phyloP scores from a whole-genome alignment of 1,284 basidiomycete genomes.

The Papiliotrema nemorosa region DNA sequence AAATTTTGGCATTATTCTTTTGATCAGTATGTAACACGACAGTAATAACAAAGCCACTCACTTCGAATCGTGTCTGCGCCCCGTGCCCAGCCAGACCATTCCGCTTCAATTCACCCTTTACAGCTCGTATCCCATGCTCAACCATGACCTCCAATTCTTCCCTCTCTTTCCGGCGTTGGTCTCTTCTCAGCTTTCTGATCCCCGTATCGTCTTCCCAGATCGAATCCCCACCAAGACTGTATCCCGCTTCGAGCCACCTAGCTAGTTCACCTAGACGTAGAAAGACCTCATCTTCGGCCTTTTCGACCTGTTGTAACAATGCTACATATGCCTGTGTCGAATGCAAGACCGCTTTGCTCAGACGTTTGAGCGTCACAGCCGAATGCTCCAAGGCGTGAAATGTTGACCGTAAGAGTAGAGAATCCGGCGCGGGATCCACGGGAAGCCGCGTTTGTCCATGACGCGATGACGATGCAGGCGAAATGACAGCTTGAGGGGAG shows the following conservation, averaged over 20 bases:
- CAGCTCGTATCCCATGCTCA: constrained; percentile 27
- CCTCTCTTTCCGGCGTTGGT: constrained; percentile 21
- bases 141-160: constrained; percentile 27
- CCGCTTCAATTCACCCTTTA: constrained; percentile 43
- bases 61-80: constrained; percentile 43
- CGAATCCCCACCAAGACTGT: constrained; percentile 7
- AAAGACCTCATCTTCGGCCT: constrained; percentile 44
- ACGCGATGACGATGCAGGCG: background rate
- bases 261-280: constrained; percentile 36
- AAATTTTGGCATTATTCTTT: constrained; percentile 42
- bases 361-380: constrained; percentile 36
- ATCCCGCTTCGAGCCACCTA: constrained; percentile 38
- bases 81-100: constrained; percentile 40
- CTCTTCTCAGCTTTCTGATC: constrained; percentile 18
- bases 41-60: constrained; percentile 13
- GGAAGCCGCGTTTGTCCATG: constrained; percentile 18
- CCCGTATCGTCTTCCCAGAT: constrained; percentile 17
- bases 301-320: constrained; percentile 41
- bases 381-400: constrained; percentile 43
- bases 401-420: constrained; percentile 43
- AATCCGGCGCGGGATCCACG: constrained; percentile 38
- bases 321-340: constrained; percentile 27
- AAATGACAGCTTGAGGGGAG: background rate
- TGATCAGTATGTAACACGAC: constrained; percentile 1
- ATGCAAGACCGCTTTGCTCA: constrained; percentile 36